These are phyloP conservation scores for Entomortierella beljakovae DNA, from an alignment of 192 early-diverging fungal genomes.

Conservation along the genomic window DNA sequence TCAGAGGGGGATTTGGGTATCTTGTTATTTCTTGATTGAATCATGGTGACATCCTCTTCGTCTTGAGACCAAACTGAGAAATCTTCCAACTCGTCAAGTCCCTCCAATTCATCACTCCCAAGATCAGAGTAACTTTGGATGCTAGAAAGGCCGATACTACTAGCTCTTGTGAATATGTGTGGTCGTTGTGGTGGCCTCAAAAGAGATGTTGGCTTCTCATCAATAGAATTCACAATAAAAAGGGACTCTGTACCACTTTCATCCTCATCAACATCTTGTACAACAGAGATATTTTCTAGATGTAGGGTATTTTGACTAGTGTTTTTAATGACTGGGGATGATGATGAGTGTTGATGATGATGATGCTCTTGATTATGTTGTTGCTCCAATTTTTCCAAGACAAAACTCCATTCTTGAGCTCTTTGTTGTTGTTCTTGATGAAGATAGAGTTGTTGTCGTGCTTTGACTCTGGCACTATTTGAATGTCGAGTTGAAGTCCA, in stretches of 20 bases:
- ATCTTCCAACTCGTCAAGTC: constrained; percentile 21
- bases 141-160: not conserved
- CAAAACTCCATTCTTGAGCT: constrained; percentile 37
- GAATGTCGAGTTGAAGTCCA: constrained; percentile 29
- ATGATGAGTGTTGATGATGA: not conserved
- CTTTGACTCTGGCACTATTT: constrained; percentile 14
- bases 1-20: not conserved
- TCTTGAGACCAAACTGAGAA: constrained; percentile 34
- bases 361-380: not conserved
- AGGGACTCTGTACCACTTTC: not conserved
- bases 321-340: too few species aligned
- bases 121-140: constrained; percentile 17
- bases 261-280: not conserved
- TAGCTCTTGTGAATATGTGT: not conserved
- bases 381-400: constrained; percentile 14
- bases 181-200: not conserved
- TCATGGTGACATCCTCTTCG: constrained; percentile 6
- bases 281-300: too few species aligned
- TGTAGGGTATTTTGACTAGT: too few species aligned
- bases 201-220: not conserved
- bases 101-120: constrained; percentile 15
- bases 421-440: constrained; percentile 23
- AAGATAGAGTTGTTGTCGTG: constrained; percentile 16
- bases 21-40: not conserved
- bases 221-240: not conserved